phyloP scores from a whole-genome alignment of 306 rosid genomes.

The Glycine soja region DNA sequence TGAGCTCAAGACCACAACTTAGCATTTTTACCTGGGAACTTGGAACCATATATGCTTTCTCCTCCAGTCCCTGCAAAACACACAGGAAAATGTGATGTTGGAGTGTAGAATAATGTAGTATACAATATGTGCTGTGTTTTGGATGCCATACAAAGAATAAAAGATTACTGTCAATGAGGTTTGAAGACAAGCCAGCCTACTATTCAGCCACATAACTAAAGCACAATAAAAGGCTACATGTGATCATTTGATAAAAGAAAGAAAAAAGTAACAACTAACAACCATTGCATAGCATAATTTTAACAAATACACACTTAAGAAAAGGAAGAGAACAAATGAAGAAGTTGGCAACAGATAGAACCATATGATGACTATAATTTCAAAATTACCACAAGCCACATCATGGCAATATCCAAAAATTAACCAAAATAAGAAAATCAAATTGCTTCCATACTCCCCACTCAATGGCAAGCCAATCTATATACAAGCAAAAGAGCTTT shows the following conservation, averaged over 20 bases:
- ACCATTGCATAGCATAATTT: slow-evolving; percentile 26
- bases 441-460: not conserved
- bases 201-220: not conserved
- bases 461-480: slow-evolving; percentile 31
- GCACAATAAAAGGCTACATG: not conserved
- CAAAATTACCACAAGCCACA: not conserved
- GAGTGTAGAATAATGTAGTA: not conserved
- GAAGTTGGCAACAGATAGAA: not conserved
- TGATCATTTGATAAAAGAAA: not conserved
- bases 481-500: slow-evolving; percentile 30
- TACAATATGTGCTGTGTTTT: not conserved
- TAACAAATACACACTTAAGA: not conserved
- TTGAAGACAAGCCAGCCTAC: not conserved
- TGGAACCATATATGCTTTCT: slow-evolving; percentile 87
- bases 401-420: not conserved
- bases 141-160: slow-evolving; percentile 7
- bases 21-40: slow-evolving; percentile 79
- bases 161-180: not conserved
- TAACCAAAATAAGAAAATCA: not conserved
- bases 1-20: slow-evolving; percentile 1
- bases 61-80: slow-evolving; percentile 83
- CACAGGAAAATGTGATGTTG: not conserved
- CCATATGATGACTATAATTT: not conserved
- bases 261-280: not conserved
- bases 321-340: not conserved